Evolutionary conservation across 768 basidiomycete genomes (phyloP).

Genomic region (Sutorius australiensis): DNA sequence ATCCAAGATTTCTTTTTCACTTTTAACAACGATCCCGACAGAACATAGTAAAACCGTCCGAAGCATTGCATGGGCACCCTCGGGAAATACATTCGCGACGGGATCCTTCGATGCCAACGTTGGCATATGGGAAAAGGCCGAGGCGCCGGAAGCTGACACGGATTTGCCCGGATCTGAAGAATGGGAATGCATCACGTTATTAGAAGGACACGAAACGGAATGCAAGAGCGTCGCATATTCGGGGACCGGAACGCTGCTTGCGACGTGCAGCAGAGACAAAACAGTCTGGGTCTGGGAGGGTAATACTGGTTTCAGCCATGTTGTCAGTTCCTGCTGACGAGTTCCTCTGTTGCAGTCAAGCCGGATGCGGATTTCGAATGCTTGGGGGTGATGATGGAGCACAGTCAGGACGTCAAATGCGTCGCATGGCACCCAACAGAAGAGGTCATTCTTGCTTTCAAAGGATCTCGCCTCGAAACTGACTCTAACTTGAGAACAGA

Average conservation of each 20-base stretch:
- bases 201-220: constrained; percentile 96
- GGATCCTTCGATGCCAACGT: constrained; percentile 94
- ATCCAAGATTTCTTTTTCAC: constrained; percentile 37
- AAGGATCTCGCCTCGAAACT: neutral
- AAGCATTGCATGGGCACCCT: constrained; percentile 83
- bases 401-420: constrained; percentile 92
- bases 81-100: constrained; percentile 81
- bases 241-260: constrained; percentile 70
- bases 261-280: constrained; percentile 94
- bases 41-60: constrained; percentile 89
- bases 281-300: constrained; percentile 99
- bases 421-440: constrained; percentile 94
- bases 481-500: constrained; percentile 44
- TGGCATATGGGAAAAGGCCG: constrained; percentile 82
- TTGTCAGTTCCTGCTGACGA: constrained; percentile 1
- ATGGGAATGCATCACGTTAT: constrained; percentile 83
- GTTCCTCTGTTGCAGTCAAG: constrained; percentile 49
- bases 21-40: constrained; percentile 67
- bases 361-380: constrained; percentile 95
- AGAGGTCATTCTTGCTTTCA: constrained; percentile 55
- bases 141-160: constrained; percentile 36
- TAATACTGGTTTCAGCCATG: constrained; percentile 26
- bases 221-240: constrained; percentile 92
- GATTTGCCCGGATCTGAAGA: constrained; percentile 41
- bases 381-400: constrained; percentile 93